Evolutionary conservation across 805 yeast genomes (phyloP).

Genomic region (Zygosaccharomyces bisporus): DNA sequence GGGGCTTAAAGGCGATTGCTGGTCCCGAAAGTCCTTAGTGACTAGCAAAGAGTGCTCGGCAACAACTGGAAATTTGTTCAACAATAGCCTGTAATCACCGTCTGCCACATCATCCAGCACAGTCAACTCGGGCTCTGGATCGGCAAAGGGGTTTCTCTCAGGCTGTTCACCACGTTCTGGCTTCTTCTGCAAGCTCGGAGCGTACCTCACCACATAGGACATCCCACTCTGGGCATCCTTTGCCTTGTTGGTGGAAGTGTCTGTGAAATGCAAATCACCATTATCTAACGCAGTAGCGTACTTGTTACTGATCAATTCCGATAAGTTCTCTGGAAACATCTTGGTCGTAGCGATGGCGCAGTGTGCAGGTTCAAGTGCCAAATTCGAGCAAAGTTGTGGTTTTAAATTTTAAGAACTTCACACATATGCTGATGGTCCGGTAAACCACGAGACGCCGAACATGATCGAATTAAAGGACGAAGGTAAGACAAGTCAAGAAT

Average conservation of each 20-base stretch:
- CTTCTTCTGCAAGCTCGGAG: constrained; percentile 36
- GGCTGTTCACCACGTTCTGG: constrained; percentile 39
- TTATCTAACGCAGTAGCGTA: constrained; percentile 47
- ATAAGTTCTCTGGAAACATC: constrained; percentile 40
- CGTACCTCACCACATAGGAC: constrained; percentile 34
- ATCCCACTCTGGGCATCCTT: constrained; percentile 33
- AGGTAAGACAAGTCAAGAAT: not conserved
- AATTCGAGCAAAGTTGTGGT: not conserved
- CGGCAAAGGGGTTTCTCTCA: constrained; percentile 64
- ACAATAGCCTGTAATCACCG: constrained; percentile 54
- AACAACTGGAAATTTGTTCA: constrained; percentile 84
- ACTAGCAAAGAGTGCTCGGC: constrained; percentile 75
- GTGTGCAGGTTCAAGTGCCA: not conserved
- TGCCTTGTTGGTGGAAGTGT: constrained; percentile 38
- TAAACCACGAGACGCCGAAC: constrained; percentile 7
- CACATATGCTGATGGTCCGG: constrained; percentile 5
- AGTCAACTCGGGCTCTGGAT: constrained; percentile 73
- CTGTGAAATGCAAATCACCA: constrained; percentile 50
- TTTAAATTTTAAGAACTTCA: not conserved
- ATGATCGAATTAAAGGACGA: not conserved
- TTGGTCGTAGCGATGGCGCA: not conserved
- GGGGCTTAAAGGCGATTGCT: constrained; percentile 66
- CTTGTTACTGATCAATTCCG: constrained; percentile 35
- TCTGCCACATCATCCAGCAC: constrained; percentile 48
- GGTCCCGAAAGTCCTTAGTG: constrained; percentile 70